Evolutionary conservation across 2,329 filamentous ascomycete genomes (phyloP).

Genomic region (Drechslerella coelobrocha): DNA sequence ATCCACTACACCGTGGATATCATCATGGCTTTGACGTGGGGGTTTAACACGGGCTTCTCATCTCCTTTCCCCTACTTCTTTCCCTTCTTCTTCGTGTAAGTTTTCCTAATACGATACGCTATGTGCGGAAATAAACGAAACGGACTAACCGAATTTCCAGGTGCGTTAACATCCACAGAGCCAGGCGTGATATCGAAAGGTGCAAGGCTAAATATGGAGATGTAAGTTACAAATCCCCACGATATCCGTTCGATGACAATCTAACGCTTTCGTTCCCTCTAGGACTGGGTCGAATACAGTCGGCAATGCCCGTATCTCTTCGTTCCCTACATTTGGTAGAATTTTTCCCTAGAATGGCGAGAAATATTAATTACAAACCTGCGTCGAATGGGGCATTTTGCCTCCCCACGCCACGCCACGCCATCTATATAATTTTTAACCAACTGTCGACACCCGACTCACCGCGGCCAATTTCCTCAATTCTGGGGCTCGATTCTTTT

Average conservation of each 20-base stretch:
- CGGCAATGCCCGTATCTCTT: constrained; percentile 81
- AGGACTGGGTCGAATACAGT: constrained; percentile 82
- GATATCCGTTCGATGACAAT: background rate
- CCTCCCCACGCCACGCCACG: too few relatives aligned
- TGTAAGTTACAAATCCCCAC: constrained; percentile 5
- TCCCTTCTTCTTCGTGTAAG: constrained; percentile 73
- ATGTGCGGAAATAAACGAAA: background rate
- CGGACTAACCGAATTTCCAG: constrained; percentile 9
- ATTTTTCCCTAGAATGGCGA: background rate
- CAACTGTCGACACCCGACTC: background rate
- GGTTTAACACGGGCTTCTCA: constrained; percentile 78
- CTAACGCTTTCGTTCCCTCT: constrained; percentile 10
- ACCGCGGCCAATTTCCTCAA: background rate
- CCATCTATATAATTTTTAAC: background rate
- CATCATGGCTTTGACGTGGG: constrained; percentile 79
- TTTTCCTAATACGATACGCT: constrained; percentile 67
- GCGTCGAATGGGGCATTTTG: background rate
- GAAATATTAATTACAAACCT: background rate
- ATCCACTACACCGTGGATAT: constrained; percentile 82
- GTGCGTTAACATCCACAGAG: constrained; percentile 67
- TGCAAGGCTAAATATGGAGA: constrained; percentile 79
- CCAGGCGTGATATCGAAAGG: constrained; percentile 74
- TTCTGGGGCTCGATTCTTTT: constrained; percentile 12
- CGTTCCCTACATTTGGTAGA: constrained; percentile 65
- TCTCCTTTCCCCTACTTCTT: constrained; percentile 92